Conservation (phyloP, 768 basidiomycete genomes). For the Kwoniella europaea region DNA sequence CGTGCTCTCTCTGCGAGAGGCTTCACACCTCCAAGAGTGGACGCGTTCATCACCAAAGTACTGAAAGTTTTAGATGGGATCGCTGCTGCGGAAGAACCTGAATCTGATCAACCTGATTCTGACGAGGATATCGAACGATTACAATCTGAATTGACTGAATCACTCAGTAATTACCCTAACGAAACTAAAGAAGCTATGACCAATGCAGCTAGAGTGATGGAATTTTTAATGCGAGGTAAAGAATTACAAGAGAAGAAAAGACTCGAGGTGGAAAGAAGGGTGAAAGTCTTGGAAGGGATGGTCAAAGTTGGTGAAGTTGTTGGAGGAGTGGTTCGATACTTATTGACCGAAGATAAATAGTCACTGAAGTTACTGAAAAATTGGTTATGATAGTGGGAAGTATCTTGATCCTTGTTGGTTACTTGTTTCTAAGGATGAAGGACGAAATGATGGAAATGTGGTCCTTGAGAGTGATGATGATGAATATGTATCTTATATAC, state of each 20-base stretch:
- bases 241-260: constrained; percentile 49
- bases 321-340: constrained; percentile 45
- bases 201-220: constrained; percentile 34
- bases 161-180: constrained; percentile 31
- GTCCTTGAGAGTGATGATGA: background rate
- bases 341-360: constrained; percentile 43
- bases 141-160: constrained; percentile 32
- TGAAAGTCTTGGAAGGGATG: constrained; percentile 54
- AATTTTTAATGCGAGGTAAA: constrained; percentile 46
- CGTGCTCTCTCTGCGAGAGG: constrained; percentile 30
- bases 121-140: constrained; percentile 26
- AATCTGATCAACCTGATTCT: constrained; percentile 17
- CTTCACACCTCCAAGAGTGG: constrained; percentile 38
- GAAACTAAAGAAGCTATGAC: constrained; percentile 46
- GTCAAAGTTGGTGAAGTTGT: constrained; percentile 49
- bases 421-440: background rate
- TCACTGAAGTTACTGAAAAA: background rate
- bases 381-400: background rate
- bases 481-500: background rate
- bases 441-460: too few species aligned
- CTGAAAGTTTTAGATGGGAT: constrained; percentile 52
- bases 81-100: constrained; percentile 43
- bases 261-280: constrained; percentile 46
- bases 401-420: background rate
- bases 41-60: constrained; percentile 50